These are phyloP conservation scores for Cadophora sp. DNA, from an alignment of 2,329 filamentous ascomycete genomes.

Conservation along the genomic window DNA sequence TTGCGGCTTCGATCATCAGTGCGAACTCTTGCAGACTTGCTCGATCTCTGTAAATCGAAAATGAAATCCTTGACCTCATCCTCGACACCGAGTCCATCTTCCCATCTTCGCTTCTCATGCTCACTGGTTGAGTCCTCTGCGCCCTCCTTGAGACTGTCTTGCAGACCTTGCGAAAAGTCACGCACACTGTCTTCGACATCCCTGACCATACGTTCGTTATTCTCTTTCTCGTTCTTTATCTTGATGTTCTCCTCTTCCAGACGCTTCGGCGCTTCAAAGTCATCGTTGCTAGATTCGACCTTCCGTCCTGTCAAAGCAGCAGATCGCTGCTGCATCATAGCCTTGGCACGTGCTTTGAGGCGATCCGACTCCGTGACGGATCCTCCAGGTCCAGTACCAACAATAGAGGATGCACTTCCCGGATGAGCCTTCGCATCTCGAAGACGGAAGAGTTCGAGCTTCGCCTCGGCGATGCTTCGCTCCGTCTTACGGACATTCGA, in stretches of 20 bases:
- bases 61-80: constrained; percentile 98
- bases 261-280: constrained; percentile 80
- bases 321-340: constrained; percentile 98
- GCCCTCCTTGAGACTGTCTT: constrained; percentile 86
- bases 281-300: constrained; percentile 70
- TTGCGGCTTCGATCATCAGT: constrained; percentile 60
- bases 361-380: constrained; percentile 91
- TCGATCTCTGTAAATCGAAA: constrained; percentile 90
- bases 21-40: constrained; percentile 74
- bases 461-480: constrained; percentile 89
- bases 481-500: constrained; percentile 92
- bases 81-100: constrained; percentile 94
- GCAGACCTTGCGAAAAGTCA: constrained; percentile 84
- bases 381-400: constrained; percentile 92
- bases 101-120: constrained; percentile 92
- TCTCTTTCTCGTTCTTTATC: constrained; percentile 84
- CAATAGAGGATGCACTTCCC: constrained; percentile 76
- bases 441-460: constrained; percentile 89
- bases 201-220: constrained; percentile 94
- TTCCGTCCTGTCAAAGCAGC: constrained; percentile 90
- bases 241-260: constrained; percentile 87
- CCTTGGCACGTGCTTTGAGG: constrained; percentile 92
- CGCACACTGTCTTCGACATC: constrained; percentile 97
- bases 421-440: constrained; percentile 94
- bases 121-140: constrained; percentile 77